Evolutionary conservation across 164 flowering plant genomes (phyloP).

Genomic region (Piper betle): DNA sequence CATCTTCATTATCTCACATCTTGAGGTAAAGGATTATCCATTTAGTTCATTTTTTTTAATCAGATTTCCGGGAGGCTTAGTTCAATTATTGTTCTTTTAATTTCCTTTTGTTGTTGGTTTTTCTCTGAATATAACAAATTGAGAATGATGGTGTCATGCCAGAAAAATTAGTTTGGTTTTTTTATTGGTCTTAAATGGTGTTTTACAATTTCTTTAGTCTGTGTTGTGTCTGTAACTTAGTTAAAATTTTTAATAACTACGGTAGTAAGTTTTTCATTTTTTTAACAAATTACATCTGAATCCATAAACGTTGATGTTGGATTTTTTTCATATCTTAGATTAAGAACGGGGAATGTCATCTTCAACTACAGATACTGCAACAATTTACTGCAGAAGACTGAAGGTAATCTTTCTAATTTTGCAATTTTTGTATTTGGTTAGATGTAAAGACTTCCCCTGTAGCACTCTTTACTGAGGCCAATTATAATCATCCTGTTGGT

Average conservation of each 20-base stretch:
- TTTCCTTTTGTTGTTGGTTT: neutral
- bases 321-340: slow-evolving; percentile 22
- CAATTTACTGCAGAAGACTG: slow-evolving; percentile 67
- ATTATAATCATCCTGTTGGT: neutral
- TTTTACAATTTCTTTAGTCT: too few relatives aligned
- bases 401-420: slow-evolving; percentile 35
- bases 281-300: too few relatives aligned
- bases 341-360: slow-evolving; percentile 66
- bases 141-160: neutral
- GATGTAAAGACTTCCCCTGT: neutral
- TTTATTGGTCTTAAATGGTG: neutral
- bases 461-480: neutral
- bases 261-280: neutral
- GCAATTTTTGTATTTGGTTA: neutral
- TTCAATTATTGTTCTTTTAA: too few relatives aligned
- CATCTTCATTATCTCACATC: slow-evolving; percentile 41
- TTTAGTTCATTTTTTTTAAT: neutral
- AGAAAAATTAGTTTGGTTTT: neutral
- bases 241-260: too few relatives aligned
- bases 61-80: too few relatives aligned
- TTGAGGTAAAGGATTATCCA: slow-evolving; percentile 26
- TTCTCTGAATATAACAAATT: neutral
- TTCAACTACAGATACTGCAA: slow-evolving; percentile 74
- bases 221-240: neutral
- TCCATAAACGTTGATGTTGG: neutral